A percentile compares a stretch with the other conserved stretches of the same genome.
Evolutionary conservation across 805 yeast genomes (phyloP).

Genomic region (Saturnispora besseyi): DNA sequence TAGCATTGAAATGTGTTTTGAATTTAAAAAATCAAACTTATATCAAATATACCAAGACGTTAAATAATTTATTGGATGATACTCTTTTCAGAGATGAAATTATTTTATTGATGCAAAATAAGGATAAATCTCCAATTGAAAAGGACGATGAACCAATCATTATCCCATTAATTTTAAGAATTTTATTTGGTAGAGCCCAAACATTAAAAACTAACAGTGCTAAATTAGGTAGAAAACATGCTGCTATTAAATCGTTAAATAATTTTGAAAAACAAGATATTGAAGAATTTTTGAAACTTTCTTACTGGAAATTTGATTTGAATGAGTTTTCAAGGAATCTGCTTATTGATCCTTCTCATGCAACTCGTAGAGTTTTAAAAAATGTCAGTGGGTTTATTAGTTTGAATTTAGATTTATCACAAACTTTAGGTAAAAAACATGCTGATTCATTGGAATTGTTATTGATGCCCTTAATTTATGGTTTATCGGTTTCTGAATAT

Average conservation of each 20-base stretch:
- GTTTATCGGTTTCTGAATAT: conserved; percentile 45
- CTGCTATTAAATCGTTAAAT: conserved; percentile 57
- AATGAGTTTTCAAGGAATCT: conserved; percentile 24
- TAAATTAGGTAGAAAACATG: conserved; percentile 62
- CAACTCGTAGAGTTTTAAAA: conserved; percentile 32
- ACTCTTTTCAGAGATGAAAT: conserved; percentile 80
- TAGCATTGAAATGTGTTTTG: conserved; percentile 62
- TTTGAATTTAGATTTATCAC: conserved; percentile 46
- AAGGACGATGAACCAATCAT: conserved; percentile 48
- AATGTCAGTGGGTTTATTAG: conserved; percentile 58
- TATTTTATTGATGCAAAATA: conserved; percentile 46
- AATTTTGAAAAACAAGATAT: conserved; percentile 46
- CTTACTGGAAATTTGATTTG: conserved; percentile 45
- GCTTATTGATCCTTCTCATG: conserved; percentile 17
- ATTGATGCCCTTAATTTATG: conserved; percentile 48
- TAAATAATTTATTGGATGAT: conserved; percentile 72
- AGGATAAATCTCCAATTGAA: conserved; percentile 47
- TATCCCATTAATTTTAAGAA: conserved; percentile 66
- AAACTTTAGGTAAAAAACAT: conserved; percentile 50
- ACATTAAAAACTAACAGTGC: conserved; percentile 56
- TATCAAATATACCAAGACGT: conserved; percentile 61
- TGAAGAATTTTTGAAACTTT: conserved; percentile 50
- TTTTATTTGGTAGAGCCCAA: conserved; percentile 82
- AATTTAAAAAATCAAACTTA: conserved; percentile 52
- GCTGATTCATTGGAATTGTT: conserved; percentile 39